Evolutionary conservation across 345 rosid genomes (phyloP).

Genomic region (Melaleuca quinquenervia): DNA sequence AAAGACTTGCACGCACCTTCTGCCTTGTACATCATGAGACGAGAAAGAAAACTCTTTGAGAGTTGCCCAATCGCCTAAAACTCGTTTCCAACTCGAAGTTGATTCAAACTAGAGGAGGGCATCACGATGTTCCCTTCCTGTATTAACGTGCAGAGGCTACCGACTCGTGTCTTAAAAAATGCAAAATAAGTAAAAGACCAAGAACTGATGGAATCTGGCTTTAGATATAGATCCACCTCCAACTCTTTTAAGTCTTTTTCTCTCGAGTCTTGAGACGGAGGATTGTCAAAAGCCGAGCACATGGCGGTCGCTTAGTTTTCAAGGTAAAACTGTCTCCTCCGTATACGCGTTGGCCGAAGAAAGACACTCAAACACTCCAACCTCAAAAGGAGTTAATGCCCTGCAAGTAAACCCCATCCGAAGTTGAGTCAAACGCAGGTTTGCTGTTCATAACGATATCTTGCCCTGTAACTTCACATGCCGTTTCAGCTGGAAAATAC

Average conservation of each 20-base stretch:
- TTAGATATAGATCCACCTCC: neutral
- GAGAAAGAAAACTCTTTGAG: neutral
- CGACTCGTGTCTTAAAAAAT: neutral
- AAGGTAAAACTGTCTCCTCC: neutral
- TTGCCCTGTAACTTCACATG: neutral
- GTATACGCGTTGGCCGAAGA: neutral
- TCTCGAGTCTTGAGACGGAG: neutral
- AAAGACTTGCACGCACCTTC: neutral
- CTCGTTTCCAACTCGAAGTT: neutral
- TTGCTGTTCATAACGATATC: neutral
- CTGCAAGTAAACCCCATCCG: neutral
- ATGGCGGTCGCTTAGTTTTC: neutral
- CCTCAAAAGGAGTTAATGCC: neutral
- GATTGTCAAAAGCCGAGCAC: neutral
- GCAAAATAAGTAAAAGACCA: neutral
- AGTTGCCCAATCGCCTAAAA: neutral
- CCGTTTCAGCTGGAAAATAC: neutral
- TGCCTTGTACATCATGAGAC: neutral
- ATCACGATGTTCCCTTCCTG: neutral
- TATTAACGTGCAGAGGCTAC: neutral
- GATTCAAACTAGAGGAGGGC: neutral
- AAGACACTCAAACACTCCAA: neutral
- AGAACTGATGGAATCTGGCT: neutral
- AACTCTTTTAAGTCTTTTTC: neutral
- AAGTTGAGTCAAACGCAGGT: neutral